Base-by-base conservation (phyloP, 139 green algal genomes). In the Chlorella sorokiniana region DNA sequence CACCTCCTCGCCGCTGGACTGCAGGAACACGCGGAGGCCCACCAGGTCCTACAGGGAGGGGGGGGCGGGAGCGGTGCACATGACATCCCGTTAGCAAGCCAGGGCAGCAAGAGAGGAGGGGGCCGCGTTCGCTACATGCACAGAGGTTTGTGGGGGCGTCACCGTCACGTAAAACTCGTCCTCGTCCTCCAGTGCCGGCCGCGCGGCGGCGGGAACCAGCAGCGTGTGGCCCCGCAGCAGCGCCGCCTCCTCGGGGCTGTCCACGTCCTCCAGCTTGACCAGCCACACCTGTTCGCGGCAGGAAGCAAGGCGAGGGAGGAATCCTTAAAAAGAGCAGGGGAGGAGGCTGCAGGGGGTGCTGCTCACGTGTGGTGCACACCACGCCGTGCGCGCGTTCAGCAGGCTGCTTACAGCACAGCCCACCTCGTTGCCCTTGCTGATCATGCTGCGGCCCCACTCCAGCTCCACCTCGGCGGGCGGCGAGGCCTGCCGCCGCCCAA, bases 91-190 rank as follows among this genome's bases (percentile, higher is more conserved):
- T 2, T 23, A 10, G 52, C 6, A 61, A 23, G 52, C 22, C 25
- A 23, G 9, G 4, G 61, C 27, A 37, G 61, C 61, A 37, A 33
- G 6, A 68, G 61, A 4, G n/a, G 27, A 25, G n/a, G 20, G 61
- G 63, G 63, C 63, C 2, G 63, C 35, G n/a, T 59, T 59, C 48
- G 16, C 48, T 11, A 59, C 48, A 59, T 59, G 48, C 48, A 59
- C n/a, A n/a, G n/a, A n/a, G n/a, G n/a, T n/a, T n/a, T n/a, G n/a
- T n/a, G n/a, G n/a, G n/a, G n/a, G 37, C 64, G 37, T 10, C 79
- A 85, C 85, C 82, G 86, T 83, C 22, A 88, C 81, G 25, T 91
- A 91, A n/a, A 91, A 91, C 40, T 91, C 88, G 68, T 91, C 88
- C 33, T 91, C 86, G 25, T 89, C 84, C 29, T 88, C 83, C 63